Base-by-base conservation (phyloP, 805 yeast species). In the Schizosaccharomyces lindneri region DNA sequence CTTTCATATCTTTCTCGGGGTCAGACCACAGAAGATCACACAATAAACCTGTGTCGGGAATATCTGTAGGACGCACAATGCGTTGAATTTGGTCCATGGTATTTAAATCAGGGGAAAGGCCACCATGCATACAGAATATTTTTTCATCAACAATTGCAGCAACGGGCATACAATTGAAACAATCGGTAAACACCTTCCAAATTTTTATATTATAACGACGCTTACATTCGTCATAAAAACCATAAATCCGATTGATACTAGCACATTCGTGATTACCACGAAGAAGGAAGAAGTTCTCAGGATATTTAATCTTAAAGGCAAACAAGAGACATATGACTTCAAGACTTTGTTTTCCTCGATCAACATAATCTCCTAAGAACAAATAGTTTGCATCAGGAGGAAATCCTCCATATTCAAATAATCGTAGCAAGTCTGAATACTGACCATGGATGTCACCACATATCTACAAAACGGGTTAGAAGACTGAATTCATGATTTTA, bases 191-290 rank as follows among this genome's bases (percentile, higher is more conserved):
- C 13, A 96, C 88, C 75, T 94, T 94, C 98, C 98, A 90, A 68
- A 90, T 84, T 76, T 90, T 90, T 75, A 93, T 90, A 76, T 89
- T 90, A 77, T 89, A 93, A 73, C 98, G 85, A 78, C 98, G 85
- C 73, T 88, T 87, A 70, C 79, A 90, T 76, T 90, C 98, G 75
- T 90, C 98, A 75, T 90, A 90, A 73, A 90, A 90, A 46, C 98
- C 98, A 74, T 90, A 90, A 73, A 90, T 89, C 75, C 97, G 85
- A 76, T 90, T 90, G 72, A 93, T 90, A 51, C 95, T 86, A 32
- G 98, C 98, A 78, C 95, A 87, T 76, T 90, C 98, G 77, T 90
- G 98, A 75, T 90, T 90, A 66, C 98, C 98, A 78, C 98, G 83
- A 68, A 90, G 79, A 68, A 90, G 87, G 75, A 90, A 90, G 71